Conservation (phyloP, 163 green algal genomes). For the Chlamydomonas reinhardtii region DNA sequence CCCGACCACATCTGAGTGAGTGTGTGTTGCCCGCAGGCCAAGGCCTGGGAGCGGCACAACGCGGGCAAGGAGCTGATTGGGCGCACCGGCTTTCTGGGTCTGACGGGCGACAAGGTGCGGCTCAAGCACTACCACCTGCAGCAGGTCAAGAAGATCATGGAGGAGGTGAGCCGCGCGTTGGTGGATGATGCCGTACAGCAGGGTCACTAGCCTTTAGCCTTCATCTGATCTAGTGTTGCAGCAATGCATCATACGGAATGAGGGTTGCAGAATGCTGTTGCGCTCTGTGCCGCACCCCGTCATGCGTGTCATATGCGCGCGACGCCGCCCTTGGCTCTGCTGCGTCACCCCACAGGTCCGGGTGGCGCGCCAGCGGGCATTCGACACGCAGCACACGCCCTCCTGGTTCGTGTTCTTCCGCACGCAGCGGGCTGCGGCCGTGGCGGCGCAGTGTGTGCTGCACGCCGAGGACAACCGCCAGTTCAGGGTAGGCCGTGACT, state of each 20-base stretch:
- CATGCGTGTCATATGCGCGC: no score
- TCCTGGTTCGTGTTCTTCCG: constrained; percentile 73
- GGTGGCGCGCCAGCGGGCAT: not conserved
- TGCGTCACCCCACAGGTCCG: not conserved
- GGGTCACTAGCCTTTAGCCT: no score
- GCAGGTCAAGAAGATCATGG: constrained; percentile 4
- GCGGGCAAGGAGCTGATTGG: not conserved
- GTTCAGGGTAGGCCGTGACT: constrained; percentile 2
- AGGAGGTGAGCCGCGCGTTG: no score
- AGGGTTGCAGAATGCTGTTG: no score
- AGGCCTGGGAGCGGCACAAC: constrained; percentile 19
- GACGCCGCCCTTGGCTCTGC: no score
- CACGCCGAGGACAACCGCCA: constrained; percentile 73
- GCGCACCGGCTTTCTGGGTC: constrained; percentile 20
- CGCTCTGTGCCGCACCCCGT: no score
- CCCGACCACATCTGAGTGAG: no score
- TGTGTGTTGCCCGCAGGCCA: not conserved
- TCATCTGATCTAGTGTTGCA: no score
- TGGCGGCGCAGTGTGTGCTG: constrained; percentile 70
- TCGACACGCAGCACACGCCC: not conserved
- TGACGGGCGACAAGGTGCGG: constrained; percentile 25
- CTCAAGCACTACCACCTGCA: constrained; percentile 25
- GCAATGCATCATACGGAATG: no score
- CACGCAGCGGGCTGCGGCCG: constrained; percentile 66
- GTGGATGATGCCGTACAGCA: no score